Base-by-base conservation (phyloP, 164 flowering plant genomes). In the Amborella trichopoda region DNA sequence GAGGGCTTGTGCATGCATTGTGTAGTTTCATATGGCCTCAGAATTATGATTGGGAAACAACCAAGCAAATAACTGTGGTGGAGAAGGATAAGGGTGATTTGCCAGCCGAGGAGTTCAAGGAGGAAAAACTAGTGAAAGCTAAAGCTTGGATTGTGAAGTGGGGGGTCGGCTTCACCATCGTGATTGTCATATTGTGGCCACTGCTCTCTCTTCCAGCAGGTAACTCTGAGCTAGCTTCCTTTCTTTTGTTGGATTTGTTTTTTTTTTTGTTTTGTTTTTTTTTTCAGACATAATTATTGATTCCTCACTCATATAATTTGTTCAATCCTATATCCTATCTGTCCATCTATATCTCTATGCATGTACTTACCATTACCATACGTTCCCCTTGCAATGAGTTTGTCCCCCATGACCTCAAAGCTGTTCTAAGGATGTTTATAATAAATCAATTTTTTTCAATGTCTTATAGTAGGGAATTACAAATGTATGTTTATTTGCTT, bases 81-180 rank as follows among this genome's bases (percentile, higher is more conserved):
- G 98, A 90, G 56, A 83, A 79, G 62, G 89, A 77, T 5, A 66
- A 55, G 51, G 61, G 40, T 40, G 83, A 83, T 3, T 26, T 81
- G 26, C 80, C 80, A 12, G 60, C 43, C 13, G 94, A 79, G 23
- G 98, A 90, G 61, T 78, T 72, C 41, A 70, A 53, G 53, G 89
- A 78, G 63, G 87, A 73, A 43, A 81, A 70, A 49, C 70, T 86
- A 33, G 26, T 28, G 26, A 73, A 49, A 46, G 91, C 95, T 1
- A 90, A 78, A 60, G 23, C 62, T 19, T 90, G 98, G 98, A 90
- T 90, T 32, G 56, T 90, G 23, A 90, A 78, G 67, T 83, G 98
- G 95, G 95, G 98, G 10, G 49, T 86, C 59, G 95, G 81, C 6
- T 86, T 90, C 56, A 83, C 98, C 10, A 18, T 66, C 10, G 59